Conservation (phyloP, 495 filamentous ascomycete genomes). For the Aspergillus coremiiformis region DNA sequence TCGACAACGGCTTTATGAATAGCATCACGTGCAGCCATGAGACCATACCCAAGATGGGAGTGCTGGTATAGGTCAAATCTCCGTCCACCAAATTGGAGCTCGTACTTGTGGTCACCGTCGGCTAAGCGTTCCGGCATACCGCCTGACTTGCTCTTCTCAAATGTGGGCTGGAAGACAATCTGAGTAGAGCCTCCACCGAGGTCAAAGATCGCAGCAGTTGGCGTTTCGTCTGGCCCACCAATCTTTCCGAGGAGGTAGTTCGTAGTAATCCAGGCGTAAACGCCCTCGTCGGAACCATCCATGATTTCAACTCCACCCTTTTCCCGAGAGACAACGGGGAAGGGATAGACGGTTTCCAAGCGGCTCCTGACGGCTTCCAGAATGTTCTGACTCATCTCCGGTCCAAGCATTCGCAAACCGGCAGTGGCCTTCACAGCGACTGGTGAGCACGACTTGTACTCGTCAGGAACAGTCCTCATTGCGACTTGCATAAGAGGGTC, state of each 20-base stretch:
- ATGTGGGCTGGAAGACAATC: conserved; percentile 97
- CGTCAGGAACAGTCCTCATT: conserved; percentile 72
- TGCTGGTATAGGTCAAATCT: conserved; percentile 96
- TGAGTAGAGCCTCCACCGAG: conserved; percentile 95
- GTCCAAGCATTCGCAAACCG: conserved; percentile 75
- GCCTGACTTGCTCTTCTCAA: conserved; percentile 60
- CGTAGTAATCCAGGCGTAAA: conserved; percentile 99
- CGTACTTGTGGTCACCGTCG: conserved; percentile 94
- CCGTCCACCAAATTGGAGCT: conserved; percentile 81
- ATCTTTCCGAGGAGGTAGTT: conserved; percentile 99
- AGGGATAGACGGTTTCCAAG: conserved; percentile 85
- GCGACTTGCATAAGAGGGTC: conserved; percentile 83
- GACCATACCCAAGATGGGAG: conserved; percentile 93
- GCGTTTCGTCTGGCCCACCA: conserved; percentile 78
- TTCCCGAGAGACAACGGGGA: conserved; percentile 80
- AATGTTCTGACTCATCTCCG: conserved; percentile 75
- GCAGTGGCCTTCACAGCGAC: conserved; percentile 96
- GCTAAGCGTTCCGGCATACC: conserved; percentile 84
- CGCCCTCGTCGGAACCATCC: conserved; percentile 91
- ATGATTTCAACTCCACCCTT: conserved; percentile 88
- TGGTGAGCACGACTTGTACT: conserved; percentile 79
- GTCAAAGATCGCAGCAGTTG: conserved; percentile 91
- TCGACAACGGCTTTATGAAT: conserved; percentile 69
- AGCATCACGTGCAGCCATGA: conserved; percentile 86
- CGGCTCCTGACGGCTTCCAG: conserved; percentile 75